Evolutionary conservation across 2,329 filamentous ascomycete species (phyloP), one percentile per base, ranked within the genome.

Genomic region (Clonostachys rosea): DNA sequence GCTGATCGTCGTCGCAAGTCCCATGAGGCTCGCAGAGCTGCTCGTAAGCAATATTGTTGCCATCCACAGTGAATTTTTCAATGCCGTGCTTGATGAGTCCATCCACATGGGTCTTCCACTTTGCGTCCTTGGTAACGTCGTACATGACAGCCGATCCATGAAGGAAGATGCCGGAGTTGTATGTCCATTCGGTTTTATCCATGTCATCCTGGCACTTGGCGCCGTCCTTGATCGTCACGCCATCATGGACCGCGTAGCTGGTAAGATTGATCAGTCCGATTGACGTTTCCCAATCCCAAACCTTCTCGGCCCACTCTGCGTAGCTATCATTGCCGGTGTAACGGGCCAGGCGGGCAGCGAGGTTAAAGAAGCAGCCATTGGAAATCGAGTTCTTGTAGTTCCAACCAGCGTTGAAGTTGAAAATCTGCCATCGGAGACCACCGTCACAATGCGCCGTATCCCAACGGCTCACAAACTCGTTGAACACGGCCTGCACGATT

Each of bases 391-490:
- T 86, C 59, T 86, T 85, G 69, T 85, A 85, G 63, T 79, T 72
- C 66, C 71, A 84, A 44, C 89, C 89, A 48, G 75, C 79, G 68
- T 91, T 91, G 68, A 84, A 88, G 12, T 80, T 75, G 68, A 86
- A 91, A 51, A 95, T 87, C 68, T 95, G 90, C 91, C 91, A 95
- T 52, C 86, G 81, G 54, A 95, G 66, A 10, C 90, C 90, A 44
- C 90, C 90, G 42, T 69, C 73, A 63, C 90, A 95, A 46, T 61
- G 53, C 0, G 67, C 57, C 3, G 66, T 69, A 55, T 94, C 84
- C 86, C 88, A 92, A 18, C 89, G 79, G 17, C 67, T 66, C 3
- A 80, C 81, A 58, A 90, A 89, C 44, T 86, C 83, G 68, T 92
- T 90, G 65, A 92, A 95, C 3, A 89, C 86, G 11, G 85, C 86